Conservation (phyloP, 768 basidiomycete genomes). For the Scleroderma citrinum region DNA sequence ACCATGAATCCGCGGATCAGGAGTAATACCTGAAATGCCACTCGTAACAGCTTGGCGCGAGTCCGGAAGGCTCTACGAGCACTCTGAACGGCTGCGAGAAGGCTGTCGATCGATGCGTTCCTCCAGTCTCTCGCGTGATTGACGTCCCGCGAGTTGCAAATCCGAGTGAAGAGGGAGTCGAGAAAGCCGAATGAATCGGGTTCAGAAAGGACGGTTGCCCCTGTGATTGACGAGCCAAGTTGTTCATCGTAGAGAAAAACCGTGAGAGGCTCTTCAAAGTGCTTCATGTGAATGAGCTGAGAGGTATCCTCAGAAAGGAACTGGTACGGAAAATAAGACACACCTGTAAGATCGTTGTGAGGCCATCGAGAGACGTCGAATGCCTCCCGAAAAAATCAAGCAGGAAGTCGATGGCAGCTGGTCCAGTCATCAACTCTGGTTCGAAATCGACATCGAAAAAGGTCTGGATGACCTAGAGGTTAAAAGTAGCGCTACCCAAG, state of each 20-base stretch:
- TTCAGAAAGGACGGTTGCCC: slow-evolving; percentile 9
- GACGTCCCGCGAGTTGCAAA: slow-evolving; percentile 20
- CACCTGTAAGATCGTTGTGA: slow-evolving; percentile 60
- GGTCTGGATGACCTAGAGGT: slow-evolving; percentile 30
- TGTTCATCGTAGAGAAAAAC: slow-evolving; percentile 16
- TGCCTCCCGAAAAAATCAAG: slow-evolving; percentile 53
- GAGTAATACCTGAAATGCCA: slow-evolving; percentile 45
- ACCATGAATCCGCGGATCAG: slow-evolving; percentile 40
- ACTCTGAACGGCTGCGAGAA: slow-evolving; percentile 32
- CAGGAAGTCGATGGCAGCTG: slow-evolving; percentile 48
- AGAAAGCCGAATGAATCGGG: slow-evolving; percentile 29
- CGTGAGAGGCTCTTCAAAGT: slow-evolving; percentile 60
- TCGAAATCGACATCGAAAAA: slow-evolving; percentile 63
- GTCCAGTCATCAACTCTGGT: slow-evolving; percentile 58
- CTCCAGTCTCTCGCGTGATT: slow-evolving; percentile 21
- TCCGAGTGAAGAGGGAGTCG: slow-evolving; percentile 32
- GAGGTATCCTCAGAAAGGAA: not conserved
- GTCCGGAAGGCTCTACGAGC: slow-evolving; percentile 34
- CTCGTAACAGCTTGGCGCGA: slow-evolving; percentile 31
- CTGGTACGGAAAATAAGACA: not conserved
- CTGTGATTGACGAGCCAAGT: not conserved
- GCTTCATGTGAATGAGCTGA: slow-evolving; percentile 63
- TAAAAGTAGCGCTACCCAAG: not conserved
- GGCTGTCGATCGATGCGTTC: slow-evolving; percentile 19
- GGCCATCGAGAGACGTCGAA: slow-evolving; percentile 49